These are phyloP conservation scores for Candida ponderosae DNA, from an alignment of 805 yeast species.

Conservation along the genomic window DNA sequence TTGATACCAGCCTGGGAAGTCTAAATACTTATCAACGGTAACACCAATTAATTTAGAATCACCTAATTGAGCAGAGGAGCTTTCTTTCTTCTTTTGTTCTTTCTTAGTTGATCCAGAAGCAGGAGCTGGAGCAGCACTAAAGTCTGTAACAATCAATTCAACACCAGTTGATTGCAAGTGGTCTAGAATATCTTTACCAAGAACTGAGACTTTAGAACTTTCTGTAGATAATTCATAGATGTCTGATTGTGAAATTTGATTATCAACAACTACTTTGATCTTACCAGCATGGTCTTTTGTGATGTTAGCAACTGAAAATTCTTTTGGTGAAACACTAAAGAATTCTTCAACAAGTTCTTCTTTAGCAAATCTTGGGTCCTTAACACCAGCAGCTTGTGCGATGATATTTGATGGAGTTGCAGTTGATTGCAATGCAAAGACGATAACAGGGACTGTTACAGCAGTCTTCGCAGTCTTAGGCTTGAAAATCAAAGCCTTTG, in stretches of 20 bases:
- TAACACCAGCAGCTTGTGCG: slow-evolving; percentile 60
- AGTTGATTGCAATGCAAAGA: slow-evolving; percentile 66
- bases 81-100: slow-evolving; percentile 16
- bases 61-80: slow-evolving; percentile 49
- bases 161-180: slow-evolving; percentile 44
- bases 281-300: slow-evolving; percentile 43
- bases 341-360: slow-evolving; percentile 68
- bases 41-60: slow-evolving; percentile 93
- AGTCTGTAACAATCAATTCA: slow-evolving; percentile 49
- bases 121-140: slow-evolving; percentile 33
- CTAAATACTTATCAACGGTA: slow-evolving; percentile 86
- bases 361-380: slow-evolving; percentile 84
- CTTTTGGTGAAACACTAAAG: slow-evolving; percentile 49
- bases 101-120: slow-evolving; percentile 24
- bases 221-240: slow-evolving; percentile 38
- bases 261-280: slow-evolving; percentile 53
- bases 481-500: slow-evolving; percentile 79
- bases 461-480: slow-evolving; percentile 86
- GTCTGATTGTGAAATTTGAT: slow-evolving; percentile 31
- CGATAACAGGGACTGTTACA: slow-evolving; percentile 70
- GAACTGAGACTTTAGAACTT: slow-evolving; percentile 41
- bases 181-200: slow-evolving; percentile 37
- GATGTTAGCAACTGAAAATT: slow-evolving; percentile 49
- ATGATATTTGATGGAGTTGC: slow-evolving; percentile 59
- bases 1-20: slow-evolving; percentile 96